Base-by-base conservation (phyloP, 1,284 basidiomycete species). In the Ceratobasidium sp. region DNA sequence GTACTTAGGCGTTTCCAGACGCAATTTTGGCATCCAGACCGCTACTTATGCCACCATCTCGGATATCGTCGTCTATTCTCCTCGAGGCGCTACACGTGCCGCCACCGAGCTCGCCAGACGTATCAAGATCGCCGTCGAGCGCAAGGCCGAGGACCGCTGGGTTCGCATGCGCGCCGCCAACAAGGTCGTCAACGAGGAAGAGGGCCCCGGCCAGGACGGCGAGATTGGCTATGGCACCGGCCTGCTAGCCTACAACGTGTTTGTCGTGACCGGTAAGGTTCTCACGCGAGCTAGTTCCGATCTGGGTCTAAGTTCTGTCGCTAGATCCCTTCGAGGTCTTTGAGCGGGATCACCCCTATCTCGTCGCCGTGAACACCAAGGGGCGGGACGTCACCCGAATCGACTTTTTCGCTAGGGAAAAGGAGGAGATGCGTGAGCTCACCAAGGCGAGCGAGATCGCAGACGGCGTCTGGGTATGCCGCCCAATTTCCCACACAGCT, bases 11-110 rank as follows among this genome's bases (percentile, higher is more conserved):
- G 35, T 77, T 54, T 20, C 63, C 60, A 79, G 79, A 80, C 85
- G 93, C 80, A 94, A 94, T 84, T 94, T 94, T 83, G 93, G 92
- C 60, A 93, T 93, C 79, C 93, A 94, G 82, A 88, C 92, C 81
- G 92, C 89, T 81, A 95, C 97, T 80, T 96, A 96, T 82, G 91
- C 94, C 0, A 93, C 94, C 1, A 87, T 98, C 51, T 95, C 94
- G 64, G 96, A 98, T 82, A 90, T 98, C 78, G 90, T 97, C 78
- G 86, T 97, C 63, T 97, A 97, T 84, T 93, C 92, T 3, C 90
- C 91, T n/a, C 88, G 87, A 81, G 82, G 89, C 47, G 85, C 87
- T 58, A 81, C 89, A 15, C 81, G 87, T 17, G 87, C 89, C 17
- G 90, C 92, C 2, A 81, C 87, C 51, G 83, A 85, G 6, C 86